These are phyloP conservation scores for Grigorovia yakushimaensis DNA, from an alignment of 805 yeast species.

Conservation along the genomic window DNA sequence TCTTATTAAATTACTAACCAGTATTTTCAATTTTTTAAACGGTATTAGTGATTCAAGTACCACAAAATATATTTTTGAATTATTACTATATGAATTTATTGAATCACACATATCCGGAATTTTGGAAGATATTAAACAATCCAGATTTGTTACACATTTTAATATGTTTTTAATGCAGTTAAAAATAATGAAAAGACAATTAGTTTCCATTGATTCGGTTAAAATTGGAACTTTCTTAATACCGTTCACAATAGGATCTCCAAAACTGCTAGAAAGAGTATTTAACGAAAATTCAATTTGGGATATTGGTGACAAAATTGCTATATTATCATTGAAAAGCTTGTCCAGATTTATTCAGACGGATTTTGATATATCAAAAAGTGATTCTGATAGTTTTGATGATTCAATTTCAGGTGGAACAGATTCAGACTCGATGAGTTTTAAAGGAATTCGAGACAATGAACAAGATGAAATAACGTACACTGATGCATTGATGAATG, in stretches of 20 bases:
- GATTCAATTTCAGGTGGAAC: background rate
- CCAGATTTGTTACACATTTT: constrained; percentile 3
- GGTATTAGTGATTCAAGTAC: background rate
- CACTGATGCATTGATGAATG: constrained; percentile 1
- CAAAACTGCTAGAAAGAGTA: background rate
- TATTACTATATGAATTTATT: constrained; percentile 1
- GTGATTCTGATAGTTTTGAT: background rate
- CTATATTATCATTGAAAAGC: background rate
- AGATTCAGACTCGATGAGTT: background rate
- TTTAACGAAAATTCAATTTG: constrained; percentile 1
- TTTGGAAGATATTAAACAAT: background rate
- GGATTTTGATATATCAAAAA: background rate
- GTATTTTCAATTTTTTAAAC: constrained; percentile 1
- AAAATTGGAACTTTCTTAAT: constrained; percentile 6
- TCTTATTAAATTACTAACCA: constrained; percentile 1
- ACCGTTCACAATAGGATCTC: background rate
- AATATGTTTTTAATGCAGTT: constrained; percentile 1
- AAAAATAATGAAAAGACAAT: background rate
- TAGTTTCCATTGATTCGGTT: constrained; percentile 2
- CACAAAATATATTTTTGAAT: constrained; percentile 1
- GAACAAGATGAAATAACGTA: background rate
- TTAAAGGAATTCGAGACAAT: background rate
- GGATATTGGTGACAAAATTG: background rate
- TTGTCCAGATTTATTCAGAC: background rate
- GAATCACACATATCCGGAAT: constrained; percentile 3